Evolutionary conservation across 306 rosid genomes (phyloP), one percentile per base, ranked within the genome.

Genomic region (Cucurbita argyrosperma): DNA sequence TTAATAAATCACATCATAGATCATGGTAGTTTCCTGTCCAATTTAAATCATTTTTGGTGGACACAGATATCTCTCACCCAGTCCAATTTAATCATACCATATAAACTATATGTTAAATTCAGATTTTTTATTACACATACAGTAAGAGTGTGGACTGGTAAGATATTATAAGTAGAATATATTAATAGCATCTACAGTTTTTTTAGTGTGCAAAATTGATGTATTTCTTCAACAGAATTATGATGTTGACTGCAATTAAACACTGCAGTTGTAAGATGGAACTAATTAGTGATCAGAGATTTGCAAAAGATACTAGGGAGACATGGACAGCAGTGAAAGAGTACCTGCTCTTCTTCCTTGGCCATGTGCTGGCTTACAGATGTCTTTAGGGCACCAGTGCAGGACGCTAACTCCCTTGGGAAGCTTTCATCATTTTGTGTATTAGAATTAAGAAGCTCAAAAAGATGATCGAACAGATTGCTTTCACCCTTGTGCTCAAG

Each of bases 341-440:
- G 75, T 84, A 95, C 99, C 97, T 95, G 99, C 84, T 89, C 92
- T 88, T 95, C 97, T 87, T 95, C 99, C 86, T 95, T 95, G 16
- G 96, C 97, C 99, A 95, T 84, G 89, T 95, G 99, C 80, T 95
- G 99, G 90, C 91, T 89, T 79, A 95, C 80, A 47, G 99, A 89
- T 23, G 97, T 95, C 67, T 85, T 91, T 72, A 95, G 82, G 53
- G 96, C 99, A 78, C 96, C 96, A 0, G 97, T 87, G 84, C 96
- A 89, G 61, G 99, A 95, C 37, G 99, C 96, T 77, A 95, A 84
- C 87, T 95, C 97, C 86, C 95, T 89, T 16, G 87, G 81, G 71
- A 95, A 95, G 83, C 79, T 84, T 84, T 91, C 97, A 78, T 87
- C 91, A 75, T 83, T 76, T 80, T 80, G 82, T 49, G 76, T 42